Conservation (phyloP, 106 monocot species). For the Dactylorhiza incarnata region DNA sequence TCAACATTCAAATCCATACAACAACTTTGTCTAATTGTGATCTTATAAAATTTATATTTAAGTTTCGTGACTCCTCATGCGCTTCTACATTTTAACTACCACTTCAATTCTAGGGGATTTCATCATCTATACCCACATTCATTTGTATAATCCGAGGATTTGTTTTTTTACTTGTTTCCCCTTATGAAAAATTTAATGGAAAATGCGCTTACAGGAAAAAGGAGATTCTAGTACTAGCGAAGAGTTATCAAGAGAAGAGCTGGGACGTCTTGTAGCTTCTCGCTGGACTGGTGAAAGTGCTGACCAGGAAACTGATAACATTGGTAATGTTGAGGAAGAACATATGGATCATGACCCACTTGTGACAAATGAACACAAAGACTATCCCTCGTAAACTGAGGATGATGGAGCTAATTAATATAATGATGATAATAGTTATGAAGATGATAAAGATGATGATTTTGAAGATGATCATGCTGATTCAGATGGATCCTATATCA, state of each 20-base stretch:
- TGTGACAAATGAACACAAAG: slow-evolving; percentile 29
- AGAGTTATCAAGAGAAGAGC: slow-evolving; percentile 81
- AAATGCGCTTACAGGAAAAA: slow-evolving; percentile 33
- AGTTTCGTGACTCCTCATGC: too few relatives aligned
- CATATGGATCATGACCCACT: slow-evolving; percentile 21
- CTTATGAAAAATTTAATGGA: too few relatives aligned
- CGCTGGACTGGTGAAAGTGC: slow-evolving; percentile 85
- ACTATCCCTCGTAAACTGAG: slow-evolving; percentile 52
- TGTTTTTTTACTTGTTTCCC: too few relatives aligned
- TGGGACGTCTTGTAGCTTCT: slow-evolving; percentile 91
- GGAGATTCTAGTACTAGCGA: slow-evolving; percentile 19
- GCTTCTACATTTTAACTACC: too few relatives aligned
- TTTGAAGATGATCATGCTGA: slow-evolving; percentile 37
- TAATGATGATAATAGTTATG: too few relatives aligned
- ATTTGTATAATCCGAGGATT: too few relatives aligned
- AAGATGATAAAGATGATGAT: slow-evolving; percentile 32
- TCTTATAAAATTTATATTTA: too few relatives aligned
- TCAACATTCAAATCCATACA: too few relatives aligned
- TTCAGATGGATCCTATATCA: slow-evolving; percentile 22
- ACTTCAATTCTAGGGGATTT: too few relatives aligned
- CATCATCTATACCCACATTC: too few relatives aligned
- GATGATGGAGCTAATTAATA: slow-evolving; percentile 38
- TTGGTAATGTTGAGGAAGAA: slow-evolving; percentile 15
- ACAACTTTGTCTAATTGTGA: too few relatives aligned
- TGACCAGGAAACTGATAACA: slow-evolving; percentile 29